A percentile compares a stretch with the other conserved stretches of the same genome.
Evolutionary conservation across 2,329 filamentous ascomycete species (phyloP).

Genomic region (Ophioceras dolichostomum): DNA sequence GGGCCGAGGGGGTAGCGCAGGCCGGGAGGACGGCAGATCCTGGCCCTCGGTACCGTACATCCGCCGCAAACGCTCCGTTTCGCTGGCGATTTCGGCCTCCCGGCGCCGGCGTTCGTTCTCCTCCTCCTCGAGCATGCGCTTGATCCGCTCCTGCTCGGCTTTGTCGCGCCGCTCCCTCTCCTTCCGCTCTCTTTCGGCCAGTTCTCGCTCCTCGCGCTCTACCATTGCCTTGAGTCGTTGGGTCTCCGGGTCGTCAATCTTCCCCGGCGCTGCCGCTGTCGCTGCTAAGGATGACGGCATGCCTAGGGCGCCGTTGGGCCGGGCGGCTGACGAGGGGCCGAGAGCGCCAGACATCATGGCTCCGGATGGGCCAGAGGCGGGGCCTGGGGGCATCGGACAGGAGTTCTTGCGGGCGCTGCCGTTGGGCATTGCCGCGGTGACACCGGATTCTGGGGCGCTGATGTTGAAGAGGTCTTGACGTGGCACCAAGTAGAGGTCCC

Average conservation of each 20-base stretch:
- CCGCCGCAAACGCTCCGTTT: slow-evolving; percentile 68
- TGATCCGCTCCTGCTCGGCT: slow-evolving; percentile 44
- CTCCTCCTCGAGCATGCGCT: slow-evolving; percentile 52
- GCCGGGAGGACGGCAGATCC: slow-evolving; percentile 16
- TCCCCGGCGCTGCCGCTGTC: slow-evolving; percentile 13
- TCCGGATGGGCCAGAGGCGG: slow-evolving; percentile 9
- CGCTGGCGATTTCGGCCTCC: slow-evolving; percentile 54
- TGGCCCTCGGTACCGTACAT: slow-evolving; percentile 51
- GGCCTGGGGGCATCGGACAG: slow-evolving; percentile 17
- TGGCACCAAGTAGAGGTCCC: slow-evolving; percentile 51
- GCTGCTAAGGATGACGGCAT: neutral
- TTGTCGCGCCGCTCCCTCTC: slow-evolving; percentile 36
- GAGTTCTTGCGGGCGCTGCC: slow-evolving; percentile 24
- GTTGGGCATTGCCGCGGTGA: slow-evolving; percentile 6
- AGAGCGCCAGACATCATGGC: slow-evolving; percentile 23
- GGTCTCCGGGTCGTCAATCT: slow-evolving; percentile 57
- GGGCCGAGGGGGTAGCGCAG: slow-evolving; percentile 8
- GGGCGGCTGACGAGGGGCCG: slow-evolving; percentile 25
- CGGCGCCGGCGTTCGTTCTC: slow-evolving; percentile 44
- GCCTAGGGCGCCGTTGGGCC: too few relatives aligned
- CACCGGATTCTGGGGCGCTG: slow-evolving; percentile 23
- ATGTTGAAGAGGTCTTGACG: slow-evolving; percentile 72
- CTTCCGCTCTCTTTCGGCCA: neutral
- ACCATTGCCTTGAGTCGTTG: slow-evolving; percentile 51
- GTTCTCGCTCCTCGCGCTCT: slow-evolving; percentile 39